Conservation (phyloP, 2,329 filamentous ascomycete species). For the Fusarium sp. region DNA sequence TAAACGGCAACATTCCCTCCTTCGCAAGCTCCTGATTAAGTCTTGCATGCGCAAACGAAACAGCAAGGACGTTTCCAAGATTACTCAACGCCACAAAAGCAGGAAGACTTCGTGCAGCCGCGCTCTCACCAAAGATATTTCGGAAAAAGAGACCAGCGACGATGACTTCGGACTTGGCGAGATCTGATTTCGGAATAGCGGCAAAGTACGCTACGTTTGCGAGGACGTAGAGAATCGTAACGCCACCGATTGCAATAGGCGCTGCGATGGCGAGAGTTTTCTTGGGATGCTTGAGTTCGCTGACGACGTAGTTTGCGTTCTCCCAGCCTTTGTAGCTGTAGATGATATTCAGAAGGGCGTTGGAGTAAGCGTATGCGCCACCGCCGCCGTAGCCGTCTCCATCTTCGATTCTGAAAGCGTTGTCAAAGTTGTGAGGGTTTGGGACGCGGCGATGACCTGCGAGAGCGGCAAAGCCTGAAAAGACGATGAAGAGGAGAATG, state of each 20-base stretch:
- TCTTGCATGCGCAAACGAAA: conserved; percentile 69
- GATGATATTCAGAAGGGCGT: conserved; percentile 67
- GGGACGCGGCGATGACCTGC: conserved; percentile 61
- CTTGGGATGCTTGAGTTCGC: conserved; percentile 66
- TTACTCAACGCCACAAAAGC: conserved; percentile 71
- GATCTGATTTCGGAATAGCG: conserved; percentile 67
- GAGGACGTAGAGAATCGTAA: conserved; percentile 71
- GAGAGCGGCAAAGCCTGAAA: conserved; percentile 68
- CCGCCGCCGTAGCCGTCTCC: conserved; percentile 60
- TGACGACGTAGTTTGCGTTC: conserved; percentile 71
- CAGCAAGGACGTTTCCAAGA: conserved; percentile 70
- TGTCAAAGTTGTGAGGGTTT: conserved; percentile 67
- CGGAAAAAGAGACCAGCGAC: conserved; percentile 71
- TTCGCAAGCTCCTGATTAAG: conserved; percentile 76
- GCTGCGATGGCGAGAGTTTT: conserved; percentile 67
- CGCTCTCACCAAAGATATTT: conserved; percentile 69
- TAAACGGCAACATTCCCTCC: conserved; percentile 75
- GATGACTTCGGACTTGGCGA: conserved; percentile 68
- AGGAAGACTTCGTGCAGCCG: conserved; percentile 60
- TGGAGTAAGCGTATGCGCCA: conserved; percentile 65
- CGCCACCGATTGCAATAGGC: conserved; percentile 67
- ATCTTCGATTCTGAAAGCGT: conserved; percentile 62
- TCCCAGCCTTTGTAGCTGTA: conserved; percentile 74
- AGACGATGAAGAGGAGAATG: conserved; percentile 70
- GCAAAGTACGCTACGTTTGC: conserved; percentile 76